Evolutionary conservation across 257 asterid genomes (phyloP).

Genomic region (Fraxinus quadrangulata): DNA sequence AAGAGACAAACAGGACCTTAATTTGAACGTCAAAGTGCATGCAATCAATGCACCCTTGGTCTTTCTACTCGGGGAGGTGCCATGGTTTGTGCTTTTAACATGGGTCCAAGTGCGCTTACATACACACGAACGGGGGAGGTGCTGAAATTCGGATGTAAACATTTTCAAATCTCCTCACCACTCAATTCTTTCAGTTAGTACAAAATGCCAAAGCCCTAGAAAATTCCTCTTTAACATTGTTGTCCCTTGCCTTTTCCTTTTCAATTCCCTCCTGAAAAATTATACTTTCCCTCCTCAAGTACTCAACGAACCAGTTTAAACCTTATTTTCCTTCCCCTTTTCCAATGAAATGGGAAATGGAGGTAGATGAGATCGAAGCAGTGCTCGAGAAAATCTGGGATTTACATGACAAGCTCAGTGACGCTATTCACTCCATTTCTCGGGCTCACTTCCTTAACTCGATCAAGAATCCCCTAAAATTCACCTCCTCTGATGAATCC

Average conservation of each 20-base stretch:
- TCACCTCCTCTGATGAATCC: slow-evolving; percentile 32
- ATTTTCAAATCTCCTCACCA: no score
- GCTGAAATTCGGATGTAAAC: no score
- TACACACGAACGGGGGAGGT: no score
- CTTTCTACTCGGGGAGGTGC: no score
- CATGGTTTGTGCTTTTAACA: no score
- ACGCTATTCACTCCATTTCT: slow-evolving; percentile 85
- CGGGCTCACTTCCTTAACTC: slow-evolving; percentile 78
- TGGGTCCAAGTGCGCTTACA: no score
- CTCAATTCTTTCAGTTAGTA: no score
- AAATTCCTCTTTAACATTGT: background rate
- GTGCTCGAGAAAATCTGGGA: slow-evolving; percentile 91
- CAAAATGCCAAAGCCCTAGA: slow-evolving; percentile 32
- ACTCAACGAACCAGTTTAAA: slow-evolving; percentile 20
- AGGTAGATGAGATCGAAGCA: slow-evolving; percentile 74
- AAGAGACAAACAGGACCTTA: no score
- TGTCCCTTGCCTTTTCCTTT: background rate
- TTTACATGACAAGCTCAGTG: slow-evolving; percentile 94
- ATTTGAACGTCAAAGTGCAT: no score
- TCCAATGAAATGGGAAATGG: slow-evolving; percentile 92
- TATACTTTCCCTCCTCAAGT: slow-evolving; percentile 28
- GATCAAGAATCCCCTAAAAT: slow-evolving; percentile 49
- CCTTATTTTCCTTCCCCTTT: slow-evolving; percentile 6
- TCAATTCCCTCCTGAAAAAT: slow-evolving; percentile 19
- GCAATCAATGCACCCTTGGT: no score